phyloP scores from a whole-genome alignment of 805 yeast genomes.

The Metschnikowia colocasiae region DNA sequence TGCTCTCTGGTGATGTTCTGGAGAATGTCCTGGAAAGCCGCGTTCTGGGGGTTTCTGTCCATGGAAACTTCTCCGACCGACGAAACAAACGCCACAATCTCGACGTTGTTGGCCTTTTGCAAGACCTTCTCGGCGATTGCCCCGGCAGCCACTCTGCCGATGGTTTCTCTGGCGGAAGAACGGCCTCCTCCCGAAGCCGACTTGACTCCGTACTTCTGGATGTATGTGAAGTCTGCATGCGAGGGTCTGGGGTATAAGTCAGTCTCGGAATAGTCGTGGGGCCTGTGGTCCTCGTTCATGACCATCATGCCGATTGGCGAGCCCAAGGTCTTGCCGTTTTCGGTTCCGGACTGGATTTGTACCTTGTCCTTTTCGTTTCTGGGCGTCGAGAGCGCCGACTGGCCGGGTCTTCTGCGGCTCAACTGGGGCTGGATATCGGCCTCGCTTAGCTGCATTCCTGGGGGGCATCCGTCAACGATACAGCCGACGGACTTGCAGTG shows the following conservation, averaged over 20 bases:
- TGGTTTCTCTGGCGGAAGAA: slow-evolving; percentile 95
- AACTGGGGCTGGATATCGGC: slow-evolving; percentile 92
- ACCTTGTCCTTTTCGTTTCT: slow-evolving; percentile 93
- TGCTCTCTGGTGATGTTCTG: slow-evolving; percentile 79
- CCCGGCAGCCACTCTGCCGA: slow-evolving; percentile 98
- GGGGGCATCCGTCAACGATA: slow-evolving; percentile 97
- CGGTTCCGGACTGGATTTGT: slow-evolving; percentile 92
- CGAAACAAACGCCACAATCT: slow-evolving; percentile 95
- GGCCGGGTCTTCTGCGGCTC: slow-evolving; percentile 97
- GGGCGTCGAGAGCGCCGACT: slow-evolving; percentile 87
- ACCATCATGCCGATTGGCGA: slow-evolving; percentile 95
- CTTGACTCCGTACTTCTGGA: slow-evolving; percentile 85
- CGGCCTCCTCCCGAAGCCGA: slow-evolving; percentile 98
- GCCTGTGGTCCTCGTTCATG: slow-evolving; percentile 92
- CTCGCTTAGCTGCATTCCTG: slow-evolving; percentile 82
- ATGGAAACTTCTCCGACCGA: slow-evolving; percentile 81
- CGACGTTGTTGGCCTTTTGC: slow-evolving; percentile 71
- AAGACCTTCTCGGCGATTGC: slow-evolving; percentile 95
- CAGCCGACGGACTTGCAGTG: slow-evolving; percentile 98
- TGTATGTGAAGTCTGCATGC: slow-evolving; percentile 94
- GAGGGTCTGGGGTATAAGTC: slow-evolving; percentile 96
- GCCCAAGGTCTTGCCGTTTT: slow-evolving; percentile 84
- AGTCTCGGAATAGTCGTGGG: slow-evolving; percentile 92
- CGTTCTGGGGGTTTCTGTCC: slow-evolving; percentile 65
- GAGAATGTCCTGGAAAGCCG: slow-evolving; percentile 62